Evolutionary conservation across 1,284 basidiomycete species (phyloP).

Genomic region (Marasmius fiardii): DNA sequence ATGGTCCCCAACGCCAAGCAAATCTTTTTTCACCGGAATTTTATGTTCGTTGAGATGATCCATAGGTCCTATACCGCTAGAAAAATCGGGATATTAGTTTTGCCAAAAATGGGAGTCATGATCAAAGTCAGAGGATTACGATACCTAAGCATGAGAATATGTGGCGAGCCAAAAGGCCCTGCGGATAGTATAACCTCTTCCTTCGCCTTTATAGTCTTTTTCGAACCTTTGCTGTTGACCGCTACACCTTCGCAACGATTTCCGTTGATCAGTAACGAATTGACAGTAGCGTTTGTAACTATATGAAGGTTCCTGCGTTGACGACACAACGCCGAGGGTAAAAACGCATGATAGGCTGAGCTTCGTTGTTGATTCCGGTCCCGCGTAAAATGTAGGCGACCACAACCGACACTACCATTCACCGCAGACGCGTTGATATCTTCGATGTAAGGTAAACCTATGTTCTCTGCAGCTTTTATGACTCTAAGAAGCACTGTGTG

Average conservation of each 20-base stretch:
- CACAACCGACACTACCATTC: constrained; percentile 12
- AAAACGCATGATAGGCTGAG: constrained; percentile 14
- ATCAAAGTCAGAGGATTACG: background rate
- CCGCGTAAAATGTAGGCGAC: constrained; percentile 10
- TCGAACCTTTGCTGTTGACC: background rate
- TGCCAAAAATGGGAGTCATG: background rate
- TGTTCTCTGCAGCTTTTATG: background rate
- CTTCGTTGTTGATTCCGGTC: constrained; percentile 11
- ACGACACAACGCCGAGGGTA: constrained; percentile 3
- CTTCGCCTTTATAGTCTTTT: constrained; percentile 6
- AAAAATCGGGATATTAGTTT: background rate
- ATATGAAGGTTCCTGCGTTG: constrained; percentile 5
- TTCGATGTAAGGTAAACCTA: constrained; percentile 4
- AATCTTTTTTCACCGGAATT: constrained; percentile 26
- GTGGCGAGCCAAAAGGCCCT: constrained; percentile 15
- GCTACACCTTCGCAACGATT: background rate
- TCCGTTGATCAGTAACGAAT: background rate
- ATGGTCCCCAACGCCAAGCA: constrained; percentile 31
- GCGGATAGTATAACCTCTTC: constrained; percentile 14
- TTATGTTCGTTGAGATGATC: constrained; percentile 24
- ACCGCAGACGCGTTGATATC: constrained; percentile 13
- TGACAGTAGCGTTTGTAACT: constrained; percentile 9
- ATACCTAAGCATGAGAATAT: constrained; percentile 16
- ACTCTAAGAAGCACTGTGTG: background rate
- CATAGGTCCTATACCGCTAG: constrained; percentile 25